phyloP scores from a whole-genome alignment of 257 asterid genomes.

The Solanum medicagineum region DNA sequence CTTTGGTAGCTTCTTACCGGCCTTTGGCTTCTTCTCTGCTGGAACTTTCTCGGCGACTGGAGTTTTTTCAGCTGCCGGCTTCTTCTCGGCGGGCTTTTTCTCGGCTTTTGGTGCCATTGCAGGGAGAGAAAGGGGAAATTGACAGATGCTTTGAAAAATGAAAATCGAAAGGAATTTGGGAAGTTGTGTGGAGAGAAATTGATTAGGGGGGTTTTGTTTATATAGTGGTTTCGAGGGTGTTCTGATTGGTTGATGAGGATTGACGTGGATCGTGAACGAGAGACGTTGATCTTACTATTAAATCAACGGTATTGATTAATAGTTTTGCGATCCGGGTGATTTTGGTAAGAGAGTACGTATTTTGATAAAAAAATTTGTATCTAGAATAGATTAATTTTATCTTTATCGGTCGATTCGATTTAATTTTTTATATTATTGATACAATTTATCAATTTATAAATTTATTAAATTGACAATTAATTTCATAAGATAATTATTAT shows the following conservation, averaged over 20 bases:
- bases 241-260: background rate
- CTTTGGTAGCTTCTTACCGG: slow-evolving; percentile 8
- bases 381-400: too few species aligned
- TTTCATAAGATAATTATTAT: too few species aligned
- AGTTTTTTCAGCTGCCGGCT: slow-evolving; percentile 8
- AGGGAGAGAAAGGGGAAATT: background rate
- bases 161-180: background rate
- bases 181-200: background rate
- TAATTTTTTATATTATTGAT: too few species aligned
- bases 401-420: too few species aligned
- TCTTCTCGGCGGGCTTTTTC: slow-evolving; percentile 14
- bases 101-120: slow-evolving; percentile 8
- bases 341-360: background rate
- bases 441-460: too few species aligned
- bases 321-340: background rate
- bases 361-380: too few species aligned
- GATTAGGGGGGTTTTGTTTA: background rate
- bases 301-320: background rate
- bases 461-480: too few species aligned
- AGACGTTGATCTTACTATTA: background rate
- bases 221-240: background rate
- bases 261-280: background rate
- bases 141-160: background rate
- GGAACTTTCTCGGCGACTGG: slow-evolving; percentile 2
- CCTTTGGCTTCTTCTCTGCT: slow-evolving; percentile 10